These are phyloP conservation scores for Metschnikowia anglica DNA, from an alignment of 805 yeast genomes.

Conservation along the genomic window DNA sequence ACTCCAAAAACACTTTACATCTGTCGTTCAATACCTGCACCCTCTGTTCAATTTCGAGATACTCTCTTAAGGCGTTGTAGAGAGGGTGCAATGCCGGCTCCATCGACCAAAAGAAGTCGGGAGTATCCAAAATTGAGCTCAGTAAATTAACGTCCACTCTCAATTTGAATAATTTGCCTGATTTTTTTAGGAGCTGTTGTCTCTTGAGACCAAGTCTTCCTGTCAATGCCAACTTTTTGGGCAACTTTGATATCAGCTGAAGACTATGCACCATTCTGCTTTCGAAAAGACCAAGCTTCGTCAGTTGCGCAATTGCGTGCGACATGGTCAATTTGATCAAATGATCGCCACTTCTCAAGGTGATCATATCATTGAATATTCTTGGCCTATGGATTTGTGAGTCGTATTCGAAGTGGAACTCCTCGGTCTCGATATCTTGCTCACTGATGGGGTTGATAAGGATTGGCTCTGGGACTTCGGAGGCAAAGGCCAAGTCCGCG, in stretches of 20 bases:
- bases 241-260: constrained; percentile 82
- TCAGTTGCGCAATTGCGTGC: constrained; percentile 95
- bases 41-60: constrained; percentile 90
- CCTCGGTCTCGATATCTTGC: constrained; percentile 91
- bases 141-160: constrained; percentile 92
- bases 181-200: constrained; percentile 79
- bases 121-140: constrained; percentile 89
- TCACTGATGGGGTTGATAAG: constrained; percentile 76
- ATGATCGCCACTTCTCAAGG: constrained; percentile 87
- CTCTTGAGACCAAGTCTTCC: constrained; percentile 84
- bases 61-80: constrained; percentile 85
- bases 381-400: constrained; percentile 61
- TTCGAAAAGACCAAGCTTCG: constrained; percentile 87
- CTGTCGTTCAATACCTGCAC: constrained; percentile 92
- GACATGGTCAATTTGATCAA: constrained; percentile 89
- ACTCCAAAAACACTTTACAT: constrained; percentile 90
- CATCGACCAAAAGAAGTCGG: constrained; percentile 91
- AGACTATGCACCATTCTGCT: constrained; percentile 83
- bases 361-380: constrained; percentile 91
- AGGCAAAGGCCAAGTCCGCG: constrained; percentile 84
- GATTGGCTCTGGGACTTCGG: constrained; percentile 43
- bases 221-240: constrained; percentile 84
- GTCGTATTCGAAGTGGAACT: constrained; percentile 73
- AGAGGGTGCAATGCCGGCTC: constrained; percentile 96
- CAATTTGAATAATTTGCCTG: constrained; percentile 85